phyloP scores from a whole-genome alignment of 169 alveolate genomes.

The Plasmodium malariae region DNA sequence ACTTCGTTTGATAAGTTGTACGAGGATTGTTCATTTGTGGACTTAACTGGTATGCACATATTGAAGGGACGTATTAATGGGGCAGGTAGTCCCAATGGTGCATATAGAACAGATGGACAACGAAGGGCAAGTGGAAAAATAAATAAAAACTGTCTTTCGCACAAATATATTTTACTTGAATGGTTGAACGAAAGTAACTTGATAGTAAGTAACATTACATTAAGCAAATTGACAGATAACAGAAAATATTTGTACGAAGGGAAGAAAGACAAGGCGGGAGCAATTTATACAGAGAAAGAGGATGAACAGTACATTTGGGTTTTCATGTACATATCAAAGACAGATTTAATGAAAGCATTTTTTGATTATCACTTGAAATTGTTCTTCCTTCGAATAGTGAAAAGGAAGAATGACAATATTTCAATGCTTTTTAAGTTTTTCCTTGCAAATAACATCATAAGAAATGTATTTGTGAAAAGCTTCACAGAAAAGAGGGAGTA shows the following conservation, averaged over 20 bases:
- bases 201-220: too few species aligned
- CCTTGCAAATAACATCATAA: not conserved
- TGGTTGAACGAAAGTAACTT: slow-evolving; percentile 18
- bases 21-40: not conserved
- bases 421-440: slow-evolving; percentile 1
- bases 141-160: slow-evolving; percentile 32
- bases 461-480: not conserved
- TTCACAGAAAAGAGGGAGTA: not conserved
- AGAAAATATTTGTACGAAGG: not conserved
- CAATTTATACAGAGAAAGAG: not conserved
- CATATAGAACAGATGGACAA: not conserved
- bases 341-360: slow-evolving; percentile 22
- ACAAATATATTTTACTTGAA: slow-evolving; percentile 24
- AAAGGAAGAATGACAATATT: slow-evolving; percentile 10
- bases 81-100: too few species aligned
- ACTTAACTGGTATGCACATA: too few species aligned
- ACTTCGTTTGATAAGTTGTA: not conserved
- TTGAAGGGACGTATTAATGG: too few species aligned
- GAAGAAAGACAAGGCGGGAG: not conserved
- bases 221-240: not conserved
- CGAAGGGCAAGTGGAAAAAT: not conserved
- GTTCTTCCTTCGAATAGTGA: not conserved
- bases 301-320: not conserved
- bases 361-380: not conserved
- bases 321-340: not conserved